Evolutionary conservation across 2,329 filamentous ascomycete species (phyloP).

Genomic region (Cordyceps fumosorosea): DNA sequence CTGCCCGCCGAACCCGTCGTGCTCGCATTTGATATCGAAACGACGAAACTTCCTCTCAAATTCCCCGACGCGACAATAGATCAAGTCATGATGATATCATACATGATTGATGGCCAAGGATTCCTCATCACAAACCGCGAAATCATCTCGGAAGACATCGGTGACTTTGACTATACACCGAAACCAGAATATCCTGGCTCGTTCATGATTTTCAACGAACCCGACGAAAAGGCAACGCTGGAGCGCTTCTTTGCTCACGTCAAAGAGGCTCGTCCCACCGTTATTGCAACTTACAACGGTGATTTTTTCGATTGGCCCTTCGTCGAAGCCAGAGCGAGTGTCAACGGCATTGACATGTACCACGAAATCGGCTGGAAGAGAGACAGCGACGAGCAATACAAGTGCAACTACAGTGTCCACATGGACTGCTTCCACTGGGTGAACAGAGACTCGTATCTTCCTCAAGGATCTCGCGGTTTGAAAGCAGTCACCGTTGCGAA

Average conservation of each 20-base stretch:
- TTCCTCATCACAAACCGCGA: constrained; percentile 97
- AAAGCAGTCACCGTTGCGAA: constrained; percentile 98
- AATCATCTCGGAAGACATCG: constrained; percentile 94
- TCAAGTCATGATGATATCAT: constrained; percentile 99
- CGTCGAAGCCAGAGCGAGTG: constrained; percentile 85
- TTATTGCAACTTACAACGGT: constrained; percentile 99
- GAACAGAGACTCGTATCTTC: constrained; percentile 94
- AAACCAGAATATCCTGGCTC: constrained; percentile 92
- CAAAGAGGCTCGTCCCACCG: constrained; percentile 88
- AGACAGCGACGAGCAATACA: constrained; percentile 92
- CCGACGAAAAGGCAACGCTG: constrained; percentile 78
- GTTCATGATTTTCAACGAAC: constrained; percentile 98
- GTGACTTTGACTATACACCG: constrained; percentile 96
- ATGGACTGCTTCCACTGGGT: constrained; percentile 99
- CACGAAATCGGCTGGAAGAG: constrained; percentile 95
- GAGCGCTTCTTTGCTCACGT: constrained; percentile 94
- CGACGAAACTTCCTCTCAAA: constrained; percentile 89
- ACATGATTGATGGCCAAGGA: constrained; percentile 98
- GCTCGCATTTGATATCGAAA: constrained; percentile 99
- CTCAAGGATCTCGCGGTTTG: constrained; percentile 91
- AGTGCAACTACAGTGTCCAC: constrained; percentile 91
- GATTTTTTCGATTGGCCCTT: constrained; percentile 99
- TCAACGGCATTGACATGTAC: constrained; percentile 98
- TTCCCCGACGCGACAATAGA: constrained; percentile 93
- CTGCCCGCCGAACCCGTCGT: constrained; percentile 94